These are phyloP conservation scores for Neurospora tetrasperma DNA, from an alignment of 495 filamentous ascomycete species.

Conservation along the genomic window DNA sequence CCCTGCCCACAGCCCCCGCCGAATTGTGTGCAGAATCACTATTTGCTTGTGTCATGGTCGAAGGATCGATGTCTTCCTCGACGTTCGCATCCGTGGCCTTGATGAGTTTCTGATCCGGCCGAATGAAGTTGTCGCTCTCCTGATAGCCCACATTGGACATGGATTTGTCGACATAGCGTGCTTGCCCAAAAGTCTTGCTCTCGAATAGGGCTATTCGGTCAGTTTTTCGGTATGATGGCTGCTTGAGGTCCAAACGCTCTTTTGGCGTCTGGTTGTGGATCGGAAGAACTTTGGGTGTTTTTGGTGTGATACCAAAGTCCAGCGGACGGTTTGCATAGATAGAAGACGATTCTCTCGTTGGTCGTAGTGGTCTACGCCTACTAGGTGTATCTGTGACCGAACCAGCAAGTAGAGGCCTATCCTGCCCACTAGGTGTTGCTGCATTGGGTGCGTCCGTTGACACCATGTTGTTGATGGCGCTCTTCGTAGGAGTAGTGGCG, in stretches of 20 bases:
- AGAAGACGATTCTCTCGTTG: conserved; percentile 36
- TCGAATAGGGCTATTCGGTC: conserved; percentile 46
- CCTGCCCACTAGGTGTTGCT: conserved; percentile 17
- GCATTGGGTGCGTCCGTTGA: conserved; percentile 7
- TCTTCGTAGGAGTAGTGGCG: conserved; percentile 29
- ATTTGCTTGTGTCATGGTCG: conserved; percentile 46
- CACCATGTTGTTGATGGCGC: conserved; percentile 6
- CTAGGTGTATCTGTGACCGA: conserved; percentile 28
- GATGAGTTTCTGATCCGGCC: conserved; percentile 66
- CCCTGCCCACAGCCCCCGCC: conserved; percentile 51
- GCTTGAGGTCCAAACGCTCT: conserved; percentile 49
- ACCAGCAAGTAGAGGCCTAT: conserved; percentile 16
- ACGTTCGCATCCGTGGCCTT: conserved; percentile 63
- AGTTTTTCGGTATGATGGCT: conserved; percentile 47
- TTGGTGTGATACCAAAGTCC: conserved; percentile 27
- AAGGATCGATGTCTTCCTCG: conserved; percentile 73
- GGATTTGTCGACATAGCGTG: conserved; percentile 66
- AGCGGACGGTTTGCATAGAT: conserved; percentile 37
- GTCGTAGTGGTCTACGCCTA: conserved; percentile 36
- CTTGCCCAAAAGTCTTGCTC: conserved; percentile 44
- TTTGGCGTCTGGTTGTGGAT: conserved; percentile 45
- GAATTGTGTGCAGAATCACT: conserved; percentile 40
- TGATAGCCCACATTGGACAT: conserved; percentile 95
- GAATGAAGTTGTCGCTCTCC: conserved; percentile 76
- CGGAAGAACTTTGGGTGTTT: conserved; percentile 40